These are phyloP conservation scores for Botryotinia calthae DNA, from an alignment of 2,329 filamentous ascomycete species.

Conservation along the genomic window DNA sequence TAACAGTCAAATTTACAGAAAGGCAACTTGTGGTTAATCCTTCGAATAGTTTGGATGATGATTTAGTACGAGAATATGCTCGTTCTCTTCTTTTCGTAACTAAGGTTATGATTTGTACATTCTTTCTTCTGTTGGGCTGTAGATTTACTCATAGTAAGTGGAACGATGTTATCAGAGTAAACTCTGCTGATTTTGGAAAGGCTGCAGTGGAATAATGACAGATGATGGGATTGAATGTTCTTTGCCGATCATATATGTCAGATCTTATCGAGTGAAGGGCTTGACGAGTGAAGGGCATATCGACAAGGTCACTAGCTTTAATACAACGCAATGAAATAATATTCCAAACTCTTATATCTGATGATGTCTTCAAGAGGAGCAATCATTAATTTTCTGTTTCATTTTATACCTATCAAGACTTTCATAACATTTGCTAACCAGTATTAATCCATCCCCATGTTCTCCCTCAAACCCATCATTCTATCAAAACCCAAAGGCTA, in stretches of 20 bases:
- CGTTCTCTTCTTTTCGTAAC: not conserved
- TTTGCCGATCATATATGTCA: not conserved
- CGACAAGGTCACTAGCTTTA: not conserved
- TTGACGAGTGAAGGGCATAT: not conserved
- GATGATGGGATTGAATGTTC: not conserved
- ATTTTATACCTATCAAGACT: not conserved
- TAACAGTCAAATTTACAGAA: not conserved
- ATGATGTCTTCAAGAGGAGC: not conserved
- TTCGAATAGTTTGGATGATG: not conserved
- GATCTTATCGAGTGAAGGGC: not conserved
- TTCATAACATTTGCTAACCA: not conserved
- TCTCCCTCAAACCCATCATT: not conserved
- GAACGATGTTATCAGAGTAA: not conserved
- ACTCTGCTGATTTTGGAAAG: not conserved
- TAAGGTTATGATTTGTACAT: not conserved
- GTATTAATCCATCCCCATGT: not conserved
- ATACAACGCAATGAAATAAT: not conserved
- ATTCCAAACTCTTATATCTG: not conserved
- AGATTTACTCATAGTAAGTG: not conserved
- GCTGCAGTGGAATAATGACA: not conserved
- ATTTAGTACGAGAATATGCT: not conserved
- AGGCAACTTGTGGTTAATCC: not conserved
- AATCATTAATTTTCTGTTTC: too few relatives aligned
- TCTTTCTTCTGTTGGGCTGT: not conserved
- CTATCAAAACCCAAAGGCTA: conserved; percentile 42